Base-by-base conservation (phyloP, 345 rosid species). In the Ceriops decandra region DNA sequence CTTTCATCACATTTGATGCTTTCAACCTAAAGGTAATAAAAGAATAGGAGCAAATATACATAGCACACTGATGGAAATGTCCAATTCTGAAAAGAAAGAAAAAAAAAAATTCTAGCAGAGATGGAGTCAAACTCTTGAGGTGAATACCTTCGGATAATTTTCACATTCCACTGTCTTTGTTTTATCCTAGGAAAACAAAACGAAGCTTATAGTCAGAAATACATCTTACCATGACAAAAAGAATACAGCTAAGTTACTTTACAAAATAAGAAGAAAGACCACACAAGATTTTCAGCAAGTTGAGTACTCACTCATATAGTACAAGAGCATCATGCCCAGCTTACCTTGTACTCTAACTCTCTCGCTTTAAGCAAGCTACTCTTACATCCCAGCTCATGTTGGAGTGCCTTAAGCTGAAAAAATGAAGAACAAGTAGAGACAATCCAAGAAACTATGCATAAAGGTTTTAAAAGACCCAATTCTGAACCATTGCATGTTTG, bases 371-470 rank as follows among this genome's bases (percentile, higher is more conserved):
- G 80, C 78, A 87, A 46, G 62, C 79, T 82, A 58, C 79, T 83
- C 76, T 78, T 85, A 78, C 92, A 88, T 60, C 87, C 86, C 72
- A 90, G 85, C 74, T 90, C 92, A 77, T 90, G 97, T 27, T 82
- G 83, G 78, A 85, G 88, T 64, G 72, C 64, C 77, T 75, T 83
- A 30, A 88, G 80, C 93, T 90, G 82, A 70, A 80, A 60, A 68
- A n/a, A 56, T 58, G 62, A 60, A 74, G 51, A 79, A 76, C 72
- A 64, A 46, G 60, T 67, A 30, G 57, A 5, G 27, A 64, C 69
- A 79, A 71, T 1, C 1, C 52, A 33, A 53, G 27, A 66, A 66
- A 54, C 6, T 24, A 21, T 54, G 13, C 7, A 11, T 46, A n/a
- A 64, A 5, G 17, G 24, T 46, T 33, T 64, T 52, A 59, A 36